A percentile compares a stretch with the other conserved stretches of the same genome.
These are phyloP conservation scores for Eremomyces bilateralis DNA, from an alignment of 495 filamentous ascomycete genomes.

Conservation along the genomic window DNA sequence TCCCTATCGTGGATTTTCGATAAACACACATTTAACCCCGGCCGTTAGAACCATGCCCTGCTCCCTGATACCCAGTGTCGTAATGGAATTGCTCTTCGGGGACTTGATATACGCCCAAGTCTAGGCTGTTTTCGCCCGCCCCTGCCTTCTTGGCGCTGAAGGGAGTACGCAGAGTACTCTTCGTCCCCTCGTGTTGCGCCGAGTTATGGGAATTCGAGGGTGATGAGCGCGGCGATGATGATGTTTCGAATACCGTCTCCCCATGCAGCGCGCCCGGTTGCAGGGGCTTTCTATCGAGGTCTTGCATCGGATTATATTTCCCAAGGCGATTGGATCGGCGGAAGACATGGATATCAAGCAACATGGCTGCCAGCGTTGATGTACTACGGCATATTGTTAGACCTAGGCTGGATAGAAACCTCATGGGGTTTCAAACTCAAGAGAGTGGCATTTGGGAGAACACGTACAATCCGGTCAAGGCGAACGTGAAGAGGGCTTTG, in stretches of 20 bases:
- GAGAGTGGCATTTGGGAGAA: background rate
- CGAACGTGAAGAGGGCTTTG: slow-evolving; percentile 46
- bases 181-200: too few species aligned
- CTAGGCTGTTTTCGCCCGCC: slow-evolving; percentile 2
- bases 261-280: background rate
- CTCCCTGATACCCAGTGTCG: slow-evolving; percentile 18
- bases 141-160: too few species aligned
- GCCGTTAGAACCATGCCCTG: too few species aligned
- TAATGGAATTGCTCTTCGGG: slow-evolving; percentile 17
- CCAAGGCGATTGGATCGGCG: slow-evolving; percentile 24
- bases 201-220: too few species aligned
- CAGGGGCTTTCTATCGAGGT: slow-evolving; percentile 2
- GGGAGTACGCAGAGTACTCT: too few species aligned
- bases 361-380: slow-evolving; percentile 25
- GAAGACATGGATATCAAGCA: slow-evolving; percentile 28
- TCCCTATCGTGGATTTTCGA: too few species aligned
- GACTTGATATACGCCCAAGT: slow-evolving; percentile 13
- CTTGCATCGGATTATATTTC: slow-evolving; percentile 20
- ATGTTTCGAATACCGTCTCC: too few species aligned
- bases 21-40: too few species aligned
- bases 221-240: too few species aligned
- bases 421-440: background rate
- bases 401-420: too few species aligned
- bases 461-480: slow-evolving; percentile 25
- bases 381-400: slow-evolving; percentile 6